Base-by-base conservation (phyloP, 495 filamentous ascomycete species). In the Venustampulla echinocandica region DNA sequence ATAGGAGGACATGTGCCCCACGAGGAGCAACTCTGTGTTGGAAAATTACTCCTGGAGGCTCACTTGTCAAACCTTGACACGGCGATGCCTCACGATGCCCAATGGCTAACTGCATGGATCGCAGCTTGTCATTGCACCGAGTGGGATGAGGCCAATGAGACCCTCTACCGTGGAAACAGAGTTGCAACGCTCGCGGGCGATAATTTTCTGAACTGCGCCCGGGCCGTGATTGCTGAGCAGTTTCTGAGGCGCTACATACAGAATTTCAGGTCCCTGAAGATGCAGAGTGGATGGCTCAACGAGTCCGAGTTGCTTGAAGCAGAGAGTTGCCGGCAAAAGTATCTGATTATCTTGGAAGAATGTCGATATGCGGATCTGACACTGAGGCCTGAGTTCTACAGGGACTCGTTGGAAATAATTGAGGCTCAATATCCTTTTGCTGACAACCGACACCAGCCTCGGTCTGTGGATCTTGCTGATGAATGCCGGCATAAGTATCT, bases 71-170 rank as follows among this genome's bases (percentile, higher is more conserved):
- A 4, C 3, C 17, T 4, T 40, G 10, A 9, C 7, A 40, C 10
- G n/a, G 7, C 17, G 5, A 6, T 11, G 5, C 15, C 20, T 23
- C 4, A 20, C 38, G 4, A 24, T 15, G 11, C 13, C 23, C 10
- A 10, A 3, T 49, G 38, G 46, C 28, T 25, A 7, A 2, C 0
- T 2, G 1, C 2, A 4, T 49, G 46, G 46, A 36, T 15, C 3
- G 27, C n/a, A 1, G 46, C 46, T 10, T 42, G 24, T 14, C 6
- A 17, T 10, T 35, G 5, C 9, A 28, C n/a, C 10, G 32, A 20
- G 4, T 50, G 48, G 48, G 13, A 45, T 4, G 24, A 22, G 2
- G 48, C 24, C 4, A 45, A 45, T 30, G 41, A 44, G 14, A 44
- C 19, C 2, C 27, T 44, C 11, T n/a, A 44, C 15, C 33, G 41